Conservation (phyloP, 1,284 basidiomycete species). For the Gomphus bonarii region DNA sequence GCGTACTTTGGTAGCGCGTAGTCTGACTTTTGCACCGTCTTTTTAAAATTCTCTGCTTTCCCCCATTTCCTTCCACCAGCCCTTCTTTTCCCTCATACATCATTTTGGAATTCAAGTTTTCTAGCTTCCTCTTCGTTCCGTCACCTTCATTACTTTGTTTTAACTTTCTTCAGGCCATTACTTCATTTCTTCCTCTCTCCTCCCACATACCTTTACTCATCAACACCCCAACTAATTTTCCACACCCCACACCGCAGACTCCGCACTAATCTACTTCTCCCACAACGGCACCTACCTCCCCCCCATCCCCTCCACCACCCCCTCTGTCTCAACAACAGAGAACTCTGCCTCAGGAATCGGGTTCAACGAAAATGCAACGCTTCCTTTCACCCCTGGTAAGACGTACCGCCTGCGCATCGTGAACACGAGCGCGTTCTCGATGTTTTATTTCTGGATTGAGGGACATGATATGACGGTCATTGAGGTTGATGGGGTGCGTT, state of each 20-base stretch:
- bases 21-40: too few species aligned
- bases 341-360: constrained; percentile 38
- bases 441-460: constrained; percentile 85
- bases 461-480: constrained; percentile 89
- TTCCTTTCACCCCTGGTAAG: constrained; percentile 74
- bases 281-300: constrained; percentile 65
- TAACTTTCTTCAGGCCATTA: background rate
- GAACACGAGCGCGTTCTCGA: constrained; percentile 65
- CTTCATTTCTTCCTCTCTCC: background rate
- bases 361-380: constrained; percentile 79
- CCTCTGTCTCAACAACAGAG: constrained; percentile 29
- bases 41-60: too few species aligned
- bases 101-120: too few species aligned
- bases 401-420: constrained; percentile 68
- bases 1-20: too few species aligned
- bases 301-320: constrained; percentile 39
- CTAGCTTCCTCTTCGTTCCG: too few species aligned
- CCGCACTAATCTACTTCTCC: constrained; percentile 77
- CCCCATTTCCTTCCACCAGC: too few species aligned
- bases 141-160: too few species aligned
- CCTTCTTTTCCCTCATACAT: too few species aligned
- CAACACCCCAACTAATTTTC: background rate
- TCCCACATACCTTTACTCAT: background rate
- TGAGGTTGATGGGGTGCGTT: constrained; percentile 74
- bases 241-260: constrained; percentile 35